phyloP scores from a whole-genome alignment of 345 rosid genomes.

The Aegle marmelos region DNA sequence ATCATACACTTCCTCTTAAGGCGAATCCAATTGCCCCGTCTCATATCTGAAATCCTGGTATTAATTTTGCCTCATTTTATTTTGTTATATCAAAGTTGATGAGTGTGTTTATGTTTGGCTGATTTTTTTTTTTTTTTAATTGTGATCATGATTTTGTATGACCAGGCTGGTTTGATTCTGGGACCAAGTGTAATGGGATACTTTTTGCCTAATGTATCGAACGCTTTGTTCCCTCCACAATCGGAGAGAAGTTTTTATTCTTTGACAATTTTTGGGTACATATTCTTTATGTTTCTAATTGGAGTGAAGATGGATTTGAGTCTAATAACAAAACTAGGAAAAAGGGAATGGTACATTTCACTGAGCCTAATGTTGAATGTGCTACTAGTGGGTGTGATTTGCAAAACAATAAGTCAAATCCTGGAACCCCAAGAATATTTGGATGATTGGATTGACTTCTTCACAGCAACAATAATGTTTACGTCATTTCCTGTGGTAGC shows the following conservation, averaged over 20 bases:
- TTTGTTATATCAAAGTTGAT: background rate
- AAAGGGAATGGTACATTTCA: slow-evolving; percentile 4
- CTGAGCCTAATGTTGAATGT: background rate
- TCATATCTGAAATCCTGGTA: slow-evolving; percentile 35
- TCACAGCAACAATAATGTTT: background rate
- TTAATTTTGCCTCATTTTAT: background rate
- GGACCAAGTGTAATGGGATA: slow-evolving; percentile 24
- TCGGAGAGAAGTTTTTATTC: slow-evolving; percentile 6
- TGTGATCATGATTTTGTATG: background rate
- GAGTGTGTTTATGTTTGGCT: background rate
- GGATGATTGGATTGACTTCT: background rate
- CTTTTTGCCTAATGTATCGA: slow-evolving; percentile 1
- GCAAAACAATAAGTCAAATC: background rate
- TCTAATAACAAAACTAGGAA: slow-evolving; percentile 16
- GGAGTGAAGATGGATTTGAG: slow-evolving; percentile 32
- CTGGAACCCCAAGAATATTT: background rate
- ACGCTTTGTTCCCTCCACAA: slow-evolving; percentile 17
- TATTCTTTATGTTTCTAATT: slow-evolving; percentile 29
- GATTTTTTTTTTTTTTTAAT: background rate
- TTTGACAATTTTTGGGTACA: slow-evolving; percentile 21
- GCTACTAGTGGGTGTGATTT: background rate
- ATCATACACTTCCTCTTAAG: slow-evolving; percentile 12
- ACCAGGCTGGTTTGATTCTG: slow-evolving; percentile 31
- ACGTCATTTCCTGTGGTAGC: slow-evolving; percentile 29
- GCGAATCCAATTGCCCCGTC: slow-evolving; percentile 21